phyloP scores from a whole-genome alignment of 257 asterid genomes.

The Nicotiana attenuata region DNA sequence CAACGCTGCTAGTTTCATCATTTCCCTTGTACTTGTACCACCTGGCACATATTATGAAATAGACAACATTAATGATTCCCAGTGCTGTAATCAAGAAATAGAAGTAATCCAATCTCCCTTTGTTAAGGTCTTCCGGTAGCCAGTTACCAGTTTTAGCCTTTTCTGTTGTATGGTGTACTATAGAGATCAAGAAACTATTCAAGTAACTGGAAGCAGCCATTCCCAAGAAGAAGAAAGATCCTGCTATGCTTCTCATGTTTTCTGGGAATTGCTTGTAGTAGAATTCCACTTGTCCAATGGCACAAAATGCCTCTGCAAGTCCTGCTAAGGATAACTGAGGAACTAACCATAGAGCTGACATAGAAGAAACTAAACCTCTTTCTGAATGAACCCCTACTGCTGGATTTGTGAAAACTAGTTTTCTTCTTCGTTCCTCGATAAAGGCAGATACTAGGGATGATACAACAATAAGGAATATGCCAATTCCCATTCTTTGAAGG shows the following conservation, averaged over 20 bases:
- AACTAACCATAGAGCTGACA: slow-evolving; percentile 62
- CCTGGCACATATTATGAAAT: slow-evolving; percentile 48
- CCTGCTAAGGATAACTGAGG: slow-evolving; percentile 68
- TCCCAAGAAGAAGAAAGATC: slow-evolving; percentile 53
- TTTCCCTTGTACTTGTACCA: slow-evolving; percentile 71
- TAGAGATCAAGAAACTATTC: slow-evolving; percentile 37
- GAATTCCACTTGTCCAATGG: slow-evolving; percentile 63
- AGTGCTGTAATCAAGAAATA: slow-evolving; percentile 48
- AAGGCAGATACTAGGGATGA: slow-evolving; percentile 39
- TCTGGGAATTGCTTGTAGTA: slow-evolving; percentile 79
- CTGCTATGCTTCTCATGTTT: slow-evolving; percentile 80
- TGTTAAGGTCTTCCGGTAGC: slow-evolving; percentile 74
- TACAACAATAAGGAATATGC: slow-evolving; percentile 38
- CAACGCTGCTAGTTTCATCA: slow-evolving; percentile 16
- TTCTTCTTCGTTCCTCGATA: slow-evolving; percentile 46
- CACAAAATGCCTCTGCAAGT: slow-evolving; percentile 57
- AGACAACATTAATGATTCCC: slow-evolving; percentile 39
- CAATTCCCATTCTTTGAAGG: slow-evolving; percentile 69
- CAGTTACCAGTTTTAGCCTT: slow-evolving; percentile 40
- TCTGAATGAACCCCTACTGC: slow-evolving; percentile 17
- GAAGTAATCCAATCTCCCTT: slow-evolving; percentile 67
- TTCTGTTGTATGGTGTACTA: slow-evolving; percentile 42
- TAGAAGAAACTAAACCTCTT: slow-evolving; percentile 46
- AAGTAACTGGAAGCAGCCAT: slow-evolving; percentile 55
- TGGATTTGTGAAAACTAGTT: slow-evolving; percentile 25